Evolutionary conservation across 208 protist species (phyloP).

Genomic region (Trypanosoma platydactyli): DNA sequence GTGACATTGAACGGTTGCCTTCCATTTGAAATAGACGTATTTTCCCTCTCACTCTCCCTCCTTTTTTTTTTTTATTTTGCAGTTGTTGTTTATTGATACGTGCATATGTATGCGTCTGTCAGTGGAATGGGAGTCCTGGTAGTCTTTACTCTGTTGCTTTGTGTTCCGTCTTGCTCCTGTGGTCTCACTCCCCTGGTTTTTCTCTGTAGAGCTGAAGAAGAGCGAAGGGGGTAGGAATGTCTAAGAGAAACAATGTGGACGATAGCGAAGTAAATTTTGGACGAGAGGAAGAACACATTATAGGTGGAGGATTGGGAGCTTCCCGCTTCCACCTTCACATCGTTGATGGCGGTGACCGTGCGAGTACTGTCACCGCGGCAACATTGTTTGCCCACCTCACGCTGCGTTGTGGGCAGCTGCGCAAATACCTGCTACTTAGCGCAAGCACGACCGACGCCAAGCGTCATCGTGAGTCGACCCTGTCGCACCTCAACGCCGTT

Average conservation of each 20-base stretch:
- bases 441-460: constrained; percentile 56
- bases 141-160: too few relatives aligned
- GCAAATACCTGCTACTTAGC: constrained; percentile 53
- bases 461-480: constrained; percentile 13
- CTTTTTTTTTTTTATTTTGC: constrained; percentile 4
- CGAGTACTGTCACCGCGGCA: constrained; percentile 38
- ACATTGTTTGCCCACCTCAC: constrained; percentile 72
- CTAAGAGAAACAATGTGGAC: too few relatives aligned
- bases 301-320: not conserved
- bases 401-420: constrained; percentile 63
- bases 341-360: constrained; percentile 48
- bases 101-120: too few relatives aligned
- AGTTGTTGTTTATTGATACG: constrained; percentile 3
- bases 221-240: too few relatives aligned
- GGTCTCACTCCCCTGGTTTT: too few relatives aligned
- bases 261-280: too few relatives aligned
- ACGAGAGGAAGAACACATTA: constrained; percentile 4
- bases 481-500: not conserved
- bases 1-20: not conserved
- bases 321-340: constrained; percentile 69
- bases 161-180: too few relatives aligned
- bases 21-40: too few relatives aligned
- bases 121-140: too few relatives aligned
- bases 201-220: too few relatives aligned
- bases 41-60: not conserved